phyloP scores from a whole-genome alignment of 805 yeast species.

The Candida sithepensis region DNA sequence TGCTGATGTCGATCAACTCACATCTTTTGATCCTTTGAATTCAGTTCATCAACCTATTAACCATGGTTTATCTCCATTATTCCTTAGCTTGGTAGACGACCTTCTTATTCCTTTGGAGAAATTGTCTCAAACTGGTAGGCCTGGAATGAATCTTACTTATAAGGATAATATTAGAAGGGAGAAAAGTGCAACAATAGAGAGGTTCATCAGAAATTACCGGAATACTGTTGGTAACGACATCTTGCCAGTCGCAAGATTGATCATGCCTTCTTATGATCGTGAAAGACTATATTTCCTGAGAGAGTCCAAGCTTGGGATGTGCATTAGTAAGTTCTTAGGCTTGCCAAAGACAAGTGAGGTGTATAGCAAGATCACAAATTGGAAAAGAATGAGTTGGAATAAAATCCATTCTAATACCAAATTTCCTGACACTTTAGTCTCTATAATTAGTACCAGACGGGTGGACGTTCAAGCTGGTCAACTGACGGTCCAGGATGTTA shows the following conservation, averaged over 20 bases:
- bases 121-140: not conserved
- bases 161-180: slow-evolving; percentile 8
- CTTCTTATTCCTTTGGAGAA: slow-evolving; percentile 39
- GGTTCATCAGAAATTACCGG: slow-evolving; percentile 51
- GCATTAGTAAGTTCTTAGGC: slow-evolving; percentile 47
- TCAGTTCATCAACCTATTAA: slow-evolving; percentile 30
- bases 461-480: slow-evolving; percentile 31
- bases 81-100: slow-evolving; percentile 37
- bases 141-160: slow-evolving; percentile 5
- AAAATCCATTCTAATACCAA: slow-evolving; percentile 34
- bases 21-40: slow-evolving; percentile 10
- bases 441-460: slow-evolving; percentile 49
- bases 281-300: slow-evolving; percentile 52
- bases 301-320: slow-evolving; percentile 55
- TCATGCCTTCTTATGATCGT: slow-evolving; percentile 61
- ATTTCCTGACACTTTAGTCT: slow-evolving; percentile 47
- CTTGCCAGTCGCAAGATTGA: slow-evolving; percentile 60
- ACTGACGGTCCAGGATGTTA: slow-evolving; percentile 47
- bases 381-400: slow-evolving; percentile 44
- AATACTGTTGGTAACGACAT: slow-evolving; percentile 56
- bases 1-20: not conserved
- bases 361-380: slow-evolving; percentile 43
- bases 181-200: slow-evolving; percentile 20
- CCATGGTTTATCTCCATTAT: slow-evolving; percentile 38
- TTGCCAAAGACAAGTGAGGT: slow-evolving; percentile 62